Base-by-base conservation (phyloP, 495 filamentous ascomycete genomes). In the Glarea lozoyensis region DNA sequence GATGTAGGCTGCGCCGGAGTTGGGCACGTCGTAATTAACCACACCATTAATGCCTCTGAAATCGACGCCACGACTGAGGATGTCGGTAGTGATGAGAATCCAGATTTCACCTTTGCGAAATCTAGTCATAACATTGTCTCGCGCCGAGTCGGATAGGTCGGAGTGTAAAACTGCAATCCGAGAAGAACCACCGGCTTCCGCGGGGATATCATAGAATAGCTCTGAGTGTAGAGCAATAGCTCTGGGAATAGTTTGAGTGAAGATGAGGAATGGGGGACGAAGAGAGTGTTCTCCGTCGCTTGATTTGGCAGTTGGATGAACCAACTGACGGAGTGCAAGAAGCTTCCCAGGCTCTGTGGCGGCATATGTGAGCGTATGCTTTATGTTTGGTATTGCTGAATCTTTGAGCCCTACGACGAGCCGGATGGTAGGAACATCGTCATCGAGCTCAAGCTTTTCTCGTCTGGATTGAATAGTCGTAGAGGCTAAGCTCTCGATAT, bases 1-100 rank as follows among this genome's bases (percentile, higher is more conserved):
- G 16, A 98, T 82, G 50, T 98, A 98, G 4, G 82, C 78, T 3
- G 88, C 87, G 4, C 82, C 79, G 0, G 86, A 89, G 27, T 78
- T 86, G 1, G 92, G 93, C 35, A 96, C 82, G 58, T 98, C 92
- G 64, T 96, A 98, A 63, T 97, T 98, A 19, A 97, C 79, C 1
- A 98, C 88, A 25, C 88, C 84, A 52, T 94, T 92, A 41, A 98
- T 78, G 19, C 93, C 83, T 11, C 80, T 75, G 63, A 97, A 95
- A 62, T 98, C 92, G 30, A 98, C 75, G 17, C 92, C 92, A 24
- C 92, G 80, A 10, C 87, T 81, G 1, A 97, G 73, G 21, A 97
- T 70, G 56, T 98, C 92, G 0, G 92, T 98, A 0, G 93, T 97
- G 46, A 97, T 85, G 10, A 98, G 72, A 11, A 96, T 79, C 92